Evolutionary conservation across 495 filamentous ascomycete species (phyloP), one percentile per base, ranked within the genome.

Genomic region (Letharia columbiana): DNA sequence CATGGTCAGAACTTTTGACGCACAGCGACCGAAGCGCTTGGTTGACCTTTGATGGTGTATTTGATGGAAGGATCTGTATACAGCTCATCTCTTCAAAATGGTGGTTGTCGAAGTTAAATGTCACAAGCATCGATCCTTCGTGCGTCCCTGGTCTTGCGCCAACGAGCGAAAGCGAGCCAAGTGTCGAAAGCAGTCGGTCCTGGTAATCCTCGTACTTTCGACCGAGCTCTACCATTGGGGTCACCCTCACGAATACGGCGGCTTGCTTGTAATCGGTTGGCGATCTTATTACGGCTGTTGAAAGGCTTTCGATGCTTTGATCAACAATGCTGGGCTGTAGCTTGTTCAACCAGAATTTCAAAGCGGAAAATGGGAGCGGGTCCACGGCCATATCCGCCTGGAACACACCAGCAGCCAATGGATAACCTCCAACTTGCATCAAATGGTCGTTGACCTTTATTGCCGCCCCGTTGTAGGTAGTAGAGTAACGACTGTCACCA

Each of bases 401-500:
- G 33, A 64, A 61, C 7, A 63, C n/a, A n/a, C 57, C 64, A 37
- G 35, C 59, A 39, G 35, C n/a, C 9, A 73, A 23, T 10, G 69
- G 62, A 18, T 31, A 17, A 41, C 65, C 65, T 52, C 72, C 71
- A 2, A 69, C 23, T 31, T 64, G 37, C 28, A 45, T 61, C 44
- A 73, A 35, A 8, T 52, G 44, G 17, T 52, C 42, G 33, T 68
- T 28, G 18, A 72, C 37, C 12, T 42, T 61, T 15, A 11, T n/a
- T 17, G 72, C 72, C 1, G 72, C 71, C 4, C 60, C 66, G 37
- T 74, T 74, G 64, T 66, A 74, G 9, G 71, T 72, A 56, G 45
- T 64, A 47, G 60, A 47, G 35, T 73, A 74, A n/a, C 67, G 63
- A 64, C 70, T 73, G 59, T 74, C 72, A 11, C 72, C 72, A 49